A percentile compares a stretch with the other conserved stretches of the same genome.
phyloP scores from a whole-genome alignment of 2,329 filamentous ascomycete species.

The Coniochaeta prunicola region DNA sequence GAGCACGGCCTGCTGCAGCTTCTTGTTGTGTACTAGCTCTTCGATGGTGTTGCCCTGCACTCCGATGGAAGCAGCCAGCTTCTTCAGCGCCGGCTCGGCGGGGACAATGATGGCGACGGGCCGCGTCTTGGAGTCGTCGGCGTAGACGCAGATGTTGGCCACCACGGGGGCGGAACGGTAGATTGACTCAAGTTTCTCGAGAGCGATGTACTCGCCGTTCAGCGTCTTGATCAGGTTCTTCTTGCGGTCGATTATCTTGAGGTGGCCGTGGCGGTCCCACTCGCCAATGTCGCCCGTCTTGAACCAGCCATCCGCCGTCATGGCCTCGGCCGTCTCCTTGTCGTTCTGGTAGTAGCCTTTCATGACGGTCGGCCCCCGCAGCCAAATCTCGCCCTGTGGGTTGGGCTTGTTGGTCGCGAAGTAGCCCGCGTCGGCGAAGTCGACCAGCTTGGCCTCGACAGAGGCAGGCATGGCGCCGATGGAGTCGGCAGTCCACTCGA shows the following conservation, averaged over 20 bases:
- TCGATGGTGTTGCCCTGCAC: constrained; percentile 50
- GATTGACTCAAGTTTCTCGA: constrained; percentile 60
- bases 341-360: constrained; percentile 71
- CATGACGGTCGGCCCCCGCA: constrained; percentile 67
- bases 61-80: constrained; percentile 36
- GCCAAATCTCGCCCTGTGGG: constrained; percentile 83
- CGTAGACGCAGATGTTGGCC: constrained; percentile 50
- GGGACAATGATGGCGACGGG: constrained; percentile 51
- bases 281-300: constrained; percentile 82
- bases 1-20: constrained; percentile 55
- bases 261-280: constrained; percentile 63
- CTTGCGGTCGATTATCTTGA: constrained; percentile 76
- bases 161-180: constrained; percentile 44
- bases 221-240: constrained; percentile 84
- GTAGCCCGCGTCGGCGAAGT: constrained; percentile 79
- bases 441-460: constrained; percentile 78
- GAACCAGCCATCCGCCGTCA: constrained; percentile 75
- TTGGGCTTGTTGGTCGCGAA: constrained; percentile 65
- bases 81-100: constrained; percentile 46
- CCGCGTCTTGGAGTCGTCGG: constrained; percentile 41
- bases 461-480: constrained; percentile 68
- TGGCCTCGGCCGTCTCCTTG: constrained; percentile 63
- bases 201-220: constrained; percentile 75
- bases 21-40: constrained; percentile 60
- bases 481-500: constrained; percentile 68